Evolutionary conservation across 1,139 yeast genomes (phyloP), one percentile per base, ranked within the genome.

Genomic region (Saccharomyces pastorianus): DNA sequence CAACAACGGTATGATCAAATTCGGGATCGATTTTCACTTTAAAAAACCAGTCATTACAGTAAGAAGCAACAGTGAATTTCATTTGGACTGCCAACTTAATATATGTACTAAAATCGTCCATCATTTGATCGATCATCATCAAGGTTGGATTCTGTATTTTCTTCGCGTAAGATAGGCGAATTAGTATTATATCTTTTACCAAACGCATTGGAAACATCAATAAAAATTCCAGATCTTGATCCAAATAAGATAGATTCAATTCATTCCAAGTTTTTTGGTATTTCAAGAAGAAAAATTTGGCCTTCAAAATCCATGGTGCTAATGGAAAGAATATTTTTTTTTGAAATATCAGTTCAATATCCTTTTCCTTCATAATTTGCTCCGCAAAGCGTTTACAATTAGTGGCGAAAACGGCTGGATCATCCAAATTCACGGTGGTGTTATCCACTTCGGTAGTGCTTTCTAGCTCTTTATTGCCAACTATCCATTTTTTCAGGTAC

Each of bases 51-150:
- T 87, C 88, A 52, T 78, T 80, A 57, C 82, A 85, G 1, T 95
- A 89, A 29, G 80, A 78, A 52, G 87, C 79, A 57, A 86, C 82
- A 47, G 84, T 85, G 59, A 81, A 82, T 66, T 89, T 85, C 48
- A 90, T 82, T 58, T 83, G 88, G 26, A 88, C 76, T 0, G 96
- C 95, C 49, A 90, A 76, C 48, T 82, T 79, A 53, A 91, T 80
- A 66, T 89, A 89, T 1, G 85, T 78, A 59, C 85, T 84, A 66
- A 91, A 85, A 68, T 90, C 96, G 50, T 84, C 93, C 60, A 93
- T 81, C 81, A 89, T 87, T 71, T 91, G 97, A 69, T 93, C 98
- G 60, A 93, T 88, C 85, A 91, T 88, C 91, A 90, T 87, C 81
- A 90, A 82, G 0, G 98, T 90, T 1, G 96, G 96, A 62, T 88